Evolutionary conservation across 768 basidiomycete genomes (phyloP).

Genomic region (Suillus subluteus): DNA sequence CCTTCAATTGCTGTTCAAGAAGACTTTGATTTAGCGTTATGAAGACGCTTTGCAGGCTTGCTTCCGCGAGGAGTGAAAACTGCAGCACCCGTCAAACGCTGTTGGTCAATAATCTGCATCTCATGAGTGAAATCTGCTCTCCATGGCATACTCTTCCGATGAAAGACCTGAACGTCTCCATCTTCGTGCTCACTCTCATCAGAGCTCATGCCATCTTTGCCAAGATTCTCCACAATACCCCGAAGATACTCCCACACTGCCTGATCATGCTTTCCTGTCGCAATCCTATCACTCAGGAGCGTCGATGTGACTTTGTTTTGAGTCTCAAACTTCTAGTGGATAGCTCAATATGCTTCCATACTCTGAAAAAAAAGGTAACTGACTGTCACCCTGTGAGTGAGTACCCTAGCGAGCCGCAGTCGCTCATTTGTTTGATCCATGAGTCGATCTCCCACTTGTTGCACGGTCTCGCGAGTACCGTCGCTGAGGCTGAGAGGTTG

Average conservation of each 20-base stretch:
- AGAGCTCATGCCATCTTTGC: conserved; percentile 13
- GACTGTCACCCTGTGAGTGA: not conserved
- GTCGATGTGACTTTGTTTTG: not conserved
- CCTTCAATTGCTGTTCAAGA: not conserved
- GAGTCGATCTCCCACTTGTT: not conserved
- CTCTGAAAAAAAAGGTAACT: not conserved
- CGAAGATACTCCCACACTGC: not conserved
- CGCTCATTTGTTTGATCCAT: not conserved
- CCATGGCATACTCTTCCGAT: not conserved
- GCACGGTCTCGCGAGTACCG: too few species aligned
- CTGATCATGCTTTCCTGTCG: not conserved
- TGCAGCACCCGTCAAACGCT: not conserved
- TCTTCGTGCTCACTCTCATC: not conserved
- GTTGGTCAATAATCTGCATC: not conserved
- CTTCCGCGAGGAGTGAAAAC: not conserved
- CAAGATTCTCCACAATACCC: not conserved
- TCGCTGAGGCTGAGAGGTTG: too few species aligned
- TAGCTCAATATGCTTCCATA: too few species aligned
- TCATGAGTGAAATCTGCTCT: not conserved
- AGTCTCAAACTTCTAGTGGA: not conserved
- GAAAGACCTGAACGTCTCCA: not conserved
- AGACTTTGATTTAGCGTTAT: not conserved
- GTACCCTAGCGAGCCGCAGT: not conserved
- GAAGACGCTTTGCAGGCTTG: not conserved
- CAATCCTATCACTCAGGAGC: not conserved